Base-by-base conservation (phyloP, 768 basidiomycete species). In the Suillus subalutaceus region DNA sequence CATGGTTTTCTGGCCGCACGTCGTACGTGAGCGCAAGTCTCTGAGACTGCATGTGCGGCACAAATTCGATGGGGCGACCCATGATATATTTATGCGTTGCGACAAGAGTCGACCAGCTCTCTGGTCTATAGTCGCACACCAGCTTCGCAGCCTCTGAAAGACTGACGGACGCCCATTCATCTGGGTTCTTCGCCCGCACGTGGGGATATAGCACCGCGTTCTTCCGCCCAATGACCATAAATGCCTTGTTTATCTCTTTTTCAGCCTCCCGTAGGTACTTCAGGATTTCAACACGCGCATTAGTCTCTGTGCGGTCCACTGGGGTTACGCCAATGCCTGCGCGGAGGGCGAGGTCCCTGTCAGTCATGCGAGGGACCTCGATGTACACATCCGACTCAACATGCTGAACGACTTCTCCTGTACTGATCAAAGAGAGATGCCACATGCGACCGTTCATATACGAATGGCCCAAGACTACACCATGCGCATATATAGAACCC, bases 71-170 rank as follows among this genome's bases (percentile, higher is more conserved):
- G 2, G 85, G 71, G 23, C 83, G 72, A 8, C 79, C 74, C 84
- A 93, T 87, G 68, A 96, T 79, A 68, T 84, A 84, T 66, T 86
- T 86, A 76, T 96, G 92, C 0, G 87, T 72, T 16, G 83, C 84
- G 40, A 86, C 69, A 52, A 77, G 74, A n/a, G 82, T 83, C 62
- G 86, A 80, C 61, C 59, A 63, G 37, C 68, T 66, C 61, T 66
- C 41, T 23, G 60, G 67, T 37, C 52, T 7, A 13, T 80, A 75
- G 44, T 75, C 69, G 63, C 77, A 72, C 30, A 90, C 68, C 43
- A 85, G 72, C 35, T 78, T 66, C 7, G 86, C 85, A 15, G 86
- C 88, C 63, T 90, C 80, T 3, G 78, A 65, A 30, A 90, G 76
- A 0, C 89, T 88, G 40, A 90, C 79, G 8, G 77, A 76, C 0